phyloP scores from a whole-genome alignment of 306 rosid species.

The Quercus dentata region DNA sequence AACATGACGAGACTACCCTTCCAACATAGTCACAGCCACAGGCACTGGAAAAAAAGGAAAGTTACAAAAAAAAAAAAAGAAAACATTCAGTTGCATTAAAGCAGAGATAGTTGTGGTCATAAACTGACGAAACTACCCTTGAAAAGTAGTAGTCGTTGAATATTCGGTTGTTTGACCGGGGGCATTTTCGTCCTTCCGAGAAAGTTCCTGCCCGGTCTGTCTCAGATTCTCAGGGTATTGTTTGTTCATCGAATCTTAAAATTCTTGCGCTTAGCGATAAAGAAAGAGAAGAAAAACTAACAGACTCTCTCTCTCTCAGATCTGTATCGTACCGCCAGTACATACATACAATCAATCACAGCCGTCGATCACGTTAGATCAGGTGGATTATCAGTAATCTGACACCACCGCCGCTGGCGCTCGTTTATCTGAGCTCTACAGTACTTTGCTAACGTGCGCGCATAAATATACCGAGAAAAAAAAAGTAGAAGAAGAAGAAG shows the following conservation, averaged over 20 bases:
- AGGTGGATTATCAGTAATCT: not conserved
- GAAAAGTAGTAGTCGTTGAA: not conserved
- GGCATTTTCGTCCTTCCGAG: not conserved
- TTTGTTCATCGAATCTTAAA: conserved; percentile 23
- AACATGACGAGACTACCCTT: too few species aligned
- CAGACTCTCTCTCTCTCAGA: not conserved
- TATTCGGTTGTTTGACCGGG: not conserved
- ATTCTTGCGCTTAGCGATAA: conserved; percentile 3
- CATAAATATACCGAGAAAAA: not conserved
- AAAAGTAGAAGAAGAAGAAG: not conserved
- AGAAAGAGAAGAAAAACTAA: not conserved
- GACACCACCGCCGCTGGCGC: not conserved
- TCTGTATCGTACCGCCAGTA: conserved; percentile 19
- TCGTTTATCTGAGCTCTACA: not conserved
- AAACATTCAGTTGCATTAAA: conserved; percentile 23
- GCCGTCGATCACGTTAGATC: not conserved
- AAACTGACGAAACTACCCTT: conserved; percentile 15
- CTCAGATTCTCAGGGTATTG: conserved; percentile 5
- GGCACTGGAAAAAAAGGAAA: not conserved
- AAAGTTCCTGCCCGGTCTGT: not conserved
- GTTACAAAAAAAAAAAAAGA: not conserved
- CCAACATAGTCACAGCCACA: too few species aligned
- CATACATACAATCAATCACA: not conserved
- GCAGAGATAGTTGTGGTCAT: not conserved
- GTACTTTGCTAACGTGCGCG: not conserved